Evolutionary conservation across 2,329 filamentous ascomycete genomes (phyloP).

Genomic region (Pseudogymnoascus sp.): DNA sequence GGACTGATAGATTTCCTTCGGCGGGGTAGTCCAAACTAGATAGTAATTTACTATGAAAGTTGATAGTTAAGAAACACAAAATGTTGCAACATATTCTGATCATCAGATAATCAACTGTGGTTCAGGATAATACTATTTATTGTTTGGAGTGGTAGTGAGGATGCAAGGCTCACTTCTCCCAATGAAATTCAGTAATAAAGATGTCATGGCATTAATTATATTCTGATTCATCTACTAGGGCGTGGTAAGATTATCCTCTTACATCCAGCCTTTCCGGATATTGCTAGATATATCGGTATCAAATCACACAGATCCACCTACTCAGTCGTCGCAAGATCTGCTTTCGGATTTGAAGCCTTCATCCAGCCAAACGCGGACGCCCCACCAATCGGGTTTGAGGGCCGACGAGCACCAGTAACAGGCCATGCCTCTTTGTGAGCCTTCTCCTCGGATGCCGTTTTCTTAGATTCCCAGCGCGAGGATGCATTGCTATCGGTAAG

Average conservation of each 20-base stretch:
- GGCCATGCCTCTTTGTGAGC: conserved; percentile 12
- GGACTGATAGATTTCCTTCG: neutral
- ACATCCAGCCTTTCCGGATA: neutral
- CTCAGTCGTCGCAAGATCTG: conserved; percentile 18
- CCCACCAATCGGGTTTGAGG: conserved; percentile 80
- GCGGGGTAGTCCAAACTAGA: neutral
- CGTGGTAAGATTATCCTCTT: neutral
- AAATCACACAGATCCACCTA: conserved; percentile 2
- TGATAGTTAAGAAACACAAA: neutral
- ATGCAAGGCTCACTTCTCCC: neutral
- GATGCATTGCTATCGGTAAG: conserved; percentile 24
- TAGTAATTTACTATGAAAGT: neutral
- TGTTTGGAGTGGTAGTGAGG: neutral
- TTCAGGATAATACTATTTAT: neutral
- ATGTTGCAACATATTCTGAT: neutral
- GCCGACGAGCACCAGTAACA: conserved; percentile 39
- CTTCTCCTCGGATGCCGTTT: conserved; percentile 33
- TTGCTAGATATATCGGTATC: conserved; percentile 2
- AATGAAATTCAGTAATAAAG: neutral
- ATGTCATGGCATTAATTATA: neutral
- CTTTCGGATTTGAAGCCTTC: conserved; percentile 48
- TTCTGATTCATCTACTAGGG: neutral
- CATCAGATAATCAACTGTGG: neutral
- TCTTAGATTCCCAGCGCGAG: conserved; percentile 47
- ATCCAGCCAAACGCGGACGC: conserved; percentile 93